Conservation (phyloP, 2,329 filamentous ascomycete genomes). For the Tolypocladium ophioglossoides region DNA sequence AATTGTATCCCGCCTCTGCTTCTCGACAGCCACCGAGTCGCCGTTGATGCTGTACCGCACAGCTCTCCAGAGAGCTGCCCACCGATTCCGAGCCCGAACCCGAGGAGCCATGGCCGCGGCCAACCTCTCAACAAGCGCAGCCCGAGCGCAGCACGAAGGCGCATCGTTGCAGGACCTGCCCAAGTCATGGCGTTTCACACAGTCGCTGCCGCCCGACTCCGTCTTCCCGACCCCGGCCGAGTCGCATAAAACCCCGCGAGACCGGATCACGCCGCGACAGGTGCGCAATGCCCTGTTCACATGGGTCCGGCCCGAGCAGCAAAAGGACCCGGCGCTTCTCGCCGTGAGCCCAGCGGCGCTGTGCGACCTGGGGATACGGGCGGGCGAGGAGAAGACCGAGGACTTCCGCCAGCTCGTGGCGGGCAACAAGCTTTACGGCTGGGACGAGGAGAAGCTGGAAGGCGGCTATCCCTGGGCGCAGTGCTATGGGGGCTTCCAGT, state of each 20-base stretch:
- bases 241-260: slow-evolving; percentile 72
- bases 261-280: slow-evolving; percentile 66
- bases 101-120: slow-evolving; percentile 19
- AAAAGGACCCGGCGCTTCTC: slow-evolving; percentile 66
- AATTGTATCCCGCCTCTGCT: background rate
- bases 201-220: slow-evolving; percentile 64
- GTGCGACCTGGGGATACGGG: slow-evolving; percentile 65
- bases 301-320: slow-evolving; percentile 73
- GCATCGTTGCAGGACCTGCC: slow-evolving; percentile 43
- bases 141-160: slow-evolving; percentile 9
- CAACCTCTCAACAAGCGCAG: slow-evolving; percentile 18
- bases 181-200: slow-evolving; percentile 55
- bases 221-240: slow-evolving; percentile 68
- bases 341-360: slow-evolving; percentile 71
- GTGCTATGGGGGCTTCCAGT: slow-evolving; percentile 80
- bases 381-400: slow-evolving; percentile 56
- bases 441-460: slow-evolving; percentile 52
- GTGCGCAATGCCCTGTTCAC: slow-evolving; percentile 83
- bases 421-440: slow-evolving; percentile 74
- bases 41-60: slow-evolving; percentile 24
- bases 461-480: slow-evolving; percentile 96
- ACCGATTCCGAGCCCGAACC: slow-evolving; percentile 15
- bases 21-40: background rate
- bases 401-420: slow-evolving; percentile 70
- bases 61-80: slow-evolving; percentile 18